phyloP scores from a whole-genome alignment of 805 yeast species.

The Barnettozyma pratensis region DNA sequence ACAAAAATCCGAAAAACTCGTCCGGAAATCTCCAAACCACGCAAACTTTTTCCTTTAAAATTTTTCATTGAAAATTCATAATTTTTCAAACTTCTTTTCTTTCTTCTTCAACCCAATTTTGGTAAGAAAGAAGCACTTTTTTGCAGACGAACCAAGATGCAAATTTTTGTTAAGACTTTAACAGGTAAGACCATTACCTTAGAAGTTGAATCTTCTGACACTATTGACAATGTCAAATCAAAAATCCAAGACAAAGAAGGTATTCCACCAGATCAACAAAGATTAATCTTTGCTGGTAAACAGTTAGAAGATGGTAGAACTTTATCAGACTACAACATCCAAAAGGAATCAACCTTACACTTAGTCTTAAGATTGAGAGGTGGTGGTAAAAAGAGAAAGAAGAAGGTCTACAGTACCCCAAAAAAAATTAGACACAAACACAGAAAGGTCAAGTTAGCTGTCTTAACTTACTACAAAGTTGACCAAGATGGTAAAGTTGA shows the following conservation, averaged over 20 bases:
- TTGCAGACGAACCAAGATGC: slow-evolving; percentile 65
- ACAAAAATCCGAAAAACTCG: neutral
- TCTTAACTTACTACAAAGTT: slow-evolving; percentile 98
- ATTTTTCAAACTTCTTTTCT: neutral
- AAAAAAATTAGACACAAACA: slow-evolving; percentile 99
- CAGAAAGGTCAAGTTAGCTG: slow-evolving; percentile 99
- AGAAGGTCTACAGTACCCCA: slow-evolving; percentile 99
- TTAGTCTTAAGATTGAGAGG: slow-evolving; percentile 97
- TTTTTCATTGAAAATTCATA: neutral
- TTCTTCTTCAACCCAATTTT: slow-evolving; percentile 13
- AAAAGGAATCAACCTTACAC: slow-evolving; percentile 94
- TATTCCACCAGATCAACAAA: slow-evolving; percentile 96
- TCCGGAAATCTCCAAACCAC: neutral
- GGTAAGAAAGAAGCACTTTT: slow-evolving; percentile 14
- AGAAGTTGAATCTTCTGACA: slow-evolving; percentile 97
- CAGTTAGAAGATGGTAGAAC: slow-evolving; percentile 97
- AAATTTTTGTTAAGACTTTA: slow-evolving; percentile 98
- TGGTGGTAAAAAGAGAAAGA: slow-evolving; percentile 99
- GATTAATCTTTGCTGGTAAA: slow-evolving; percentile 96
- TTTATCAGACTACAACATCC: slow-evolving; percentile 95
- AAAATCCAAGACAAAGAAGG: slow-evolving; percentile 98
- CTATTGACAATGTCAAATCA: slow-evolving; percentile 94
- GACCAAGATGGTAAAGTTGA: slow-evolving; percentile 98
- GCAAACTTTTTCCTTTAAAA: neutral
- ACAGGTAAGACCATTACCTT: slow-evolving; percentile 99